Percentiles rank a stretch among this genome's conserved stretches.
phyloP scores from a whole-genome alignment of 768 basidiomycete species.

The Boletus vinaceobasis region DNA sequence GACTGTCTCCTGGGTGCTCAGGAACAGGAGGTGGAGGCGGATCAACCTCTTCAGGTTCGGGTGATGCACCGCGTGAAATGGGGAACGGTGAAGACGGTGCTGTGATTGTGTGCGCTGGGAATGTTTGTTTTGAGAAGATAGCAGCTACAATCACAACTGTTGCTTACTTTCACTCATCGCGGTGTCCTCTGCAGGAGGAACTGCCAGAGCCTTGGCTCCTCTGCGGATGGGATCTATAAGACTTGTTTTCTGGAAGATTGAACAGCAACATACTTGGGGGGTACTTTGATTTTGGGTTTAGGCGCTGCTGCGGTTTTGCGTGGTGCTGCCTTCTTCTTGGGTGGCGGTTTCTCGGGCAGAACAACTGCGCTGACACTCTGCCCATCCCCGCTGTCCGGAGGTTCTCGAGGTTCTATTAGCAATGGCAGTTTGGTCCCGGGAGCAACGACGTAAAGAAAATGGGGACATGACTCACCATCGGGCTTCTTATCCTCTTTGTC shows the following conservation, averaged over 20 bases:
- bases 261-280: constrained; percentile 27
- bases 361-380: constrained; percentile 14
- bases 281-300: constrained; percentile 32
- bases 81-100: constrained; percentile 69
- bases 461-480: constrained; percentile 36
- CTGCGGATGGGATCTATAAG: constrained; percentile 26
- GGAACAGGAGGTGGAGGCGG: constrained; percentile 28
- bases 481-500: constrained; percentile 45
- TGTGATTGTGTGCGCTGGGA: constrained; percentile 58
- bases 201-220: constrained; percentile 24
- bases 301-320: constrained; percentile 41
- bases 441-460: constrained; percentile 23
- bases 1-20: constrained; percentile 42
- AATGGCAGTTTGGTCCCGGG: constrained; percentile 4
- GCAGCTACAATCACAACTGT: neutral
- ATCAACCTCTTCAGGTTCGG: constrained; percentile 46
- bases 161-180: constrained; percentile 60
- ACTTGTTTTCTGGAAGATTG: neutral
- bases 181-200: constrained; percentile 46
- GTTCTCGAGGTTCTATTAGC: constrained; percentile 30
- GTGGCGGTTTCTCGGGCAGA: constrained; percentile 36
- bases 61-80: constrained; percentile 36
- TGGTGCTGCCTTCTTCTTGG: constrained; percentile 47
- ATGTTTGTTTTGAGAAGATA: constrained; percentile 6
- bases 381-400: constrained; percentile 19